Conservation (phyloP, 331 rosid genomes). For the Quercus lobata region DNA sequence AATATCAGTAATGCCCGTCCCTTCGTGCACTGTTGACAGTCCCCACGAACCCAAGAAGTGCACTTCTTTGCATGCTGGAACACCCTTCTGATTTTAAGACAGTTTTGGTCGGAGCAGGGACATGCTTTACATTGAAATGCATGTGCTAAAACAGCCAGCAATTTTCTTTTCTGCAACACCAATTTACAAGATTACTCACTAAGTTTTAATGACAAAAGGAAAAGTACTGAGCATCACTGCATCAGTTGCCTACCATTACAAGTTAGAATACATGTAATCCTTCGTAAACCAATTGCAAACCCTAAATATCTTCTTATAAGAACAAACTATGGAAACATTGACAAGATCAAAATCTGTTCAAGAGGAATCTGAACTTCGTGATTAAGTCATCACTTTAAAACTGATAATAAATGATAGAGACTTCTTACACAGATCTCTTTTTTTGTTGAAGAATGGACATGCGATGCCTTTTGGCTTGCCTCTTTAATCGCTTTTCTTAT, state of each 20-base stretch:
- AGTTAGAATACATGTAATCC: too few relatives aligned
- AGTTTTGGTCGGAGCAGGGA: constrained; percentile 33
- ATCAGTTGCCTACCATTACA: too few relatives aligned
- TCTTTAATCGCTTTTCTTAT: too few relatives aligned
- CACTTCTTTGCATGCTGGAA: constrained; percentile 37
- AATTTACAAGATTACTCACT: neutral
- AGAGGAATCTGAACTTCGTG: too few relatives aligned
- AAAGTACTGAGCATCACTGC: too few relatives aligned
- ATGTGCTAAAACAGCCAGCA: constrained; percentile 28
- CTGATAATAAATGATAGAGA: neutral
- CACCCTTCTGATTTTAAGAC: constrained; percentile 34
- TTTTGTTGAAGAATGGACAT: neutral
- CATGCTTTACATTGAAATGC: constrained; percentile 27
- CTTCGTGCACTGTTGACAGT: constrained; percentile 37
- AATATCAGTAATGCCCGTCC: constrained; percentile 2
- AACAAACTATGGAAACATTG: too few relatives aligned
- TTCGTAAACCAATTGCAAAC: too few relatives aligned
- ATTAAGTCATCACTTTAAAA: too few relatives aligned
- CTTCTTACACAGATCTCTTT: constrained; percentile 11
- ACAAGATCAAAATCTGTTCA: too few relatives aligned
- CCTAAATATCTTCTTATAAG: too few relatives aligned
- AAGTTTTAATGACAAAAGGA: too few relatives aligned
- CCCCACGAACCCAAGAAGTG: constrained; percentile 16
- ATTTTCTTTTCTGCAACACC: constrained; percentile 16
- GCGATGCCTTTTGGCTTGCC: too few relatives aligned